Percentiles rank a stretch among this genome's conserved stretches.
These are phyloP conservation scores for Elaeagnus macrophylla DNA, from an alignment of 306 rosid species.

Conservation along the genomic window DNA sequence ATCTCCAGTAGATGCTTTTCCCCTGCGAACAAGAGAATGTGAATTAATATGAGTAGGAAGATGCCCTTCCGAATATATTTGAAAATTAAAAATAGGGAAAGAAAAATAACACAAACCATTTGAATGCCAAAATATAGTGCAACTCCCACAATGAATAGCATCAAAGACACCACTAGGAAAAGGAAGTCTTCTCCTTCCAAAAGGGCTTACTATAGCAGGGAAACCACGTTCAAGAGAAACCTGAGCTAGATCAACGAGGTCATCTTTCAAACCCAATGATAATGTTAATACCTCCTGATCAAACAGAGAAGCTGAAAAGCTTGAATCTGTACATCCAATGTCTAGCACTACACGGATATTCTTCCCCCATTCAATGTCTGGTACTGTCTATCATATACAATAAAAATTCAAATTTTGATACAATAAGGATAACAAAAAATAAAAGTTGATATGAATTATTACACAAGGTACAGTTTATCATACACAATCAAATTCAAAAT, in stretches of 20 bases:
- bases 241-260: conserved; percentile 82
- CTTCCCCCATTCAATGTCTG: conserved; percentile 96
- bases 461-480: too few species aligned
- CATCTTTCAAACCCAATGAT: conserved; percentile 83
- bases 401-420: conserved; percentile 15
- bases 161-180: conserved; percentile 85
- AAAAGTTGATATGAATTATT: not conserved
- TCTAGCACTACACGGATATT: conserved; percentile 78
- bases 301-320: conserved; percentile 62
- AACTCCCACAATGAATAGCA: conserved; percentile 74
- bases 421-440: conserved; percentile 1
- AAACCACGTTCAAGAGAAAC: conserved; percentile 89
- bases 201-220: conserved; percentile 63
- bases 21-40: conserved; percentile 33
- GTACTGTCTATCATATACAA: conserved; percentile 74
- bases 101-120: conserved; percentile 38
- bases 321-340: conserved; percentile 66
- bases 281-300: conserved; percentile 73
- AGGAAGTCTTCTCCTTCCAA: conserved; percentile 71
- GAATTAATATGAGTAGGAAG: not conserved
- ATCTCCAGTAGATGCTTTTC: conserved; percentile 88
- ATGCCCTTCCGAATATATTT: not conserved
- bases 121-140: conserved; percentile 77
- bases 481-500: too few species aligned
- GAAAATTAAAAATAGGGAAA: not conserved